Base-by-base conservation (phyloP, 108 stramenopile species). In the Pelagomonas calceolata region DNA sequence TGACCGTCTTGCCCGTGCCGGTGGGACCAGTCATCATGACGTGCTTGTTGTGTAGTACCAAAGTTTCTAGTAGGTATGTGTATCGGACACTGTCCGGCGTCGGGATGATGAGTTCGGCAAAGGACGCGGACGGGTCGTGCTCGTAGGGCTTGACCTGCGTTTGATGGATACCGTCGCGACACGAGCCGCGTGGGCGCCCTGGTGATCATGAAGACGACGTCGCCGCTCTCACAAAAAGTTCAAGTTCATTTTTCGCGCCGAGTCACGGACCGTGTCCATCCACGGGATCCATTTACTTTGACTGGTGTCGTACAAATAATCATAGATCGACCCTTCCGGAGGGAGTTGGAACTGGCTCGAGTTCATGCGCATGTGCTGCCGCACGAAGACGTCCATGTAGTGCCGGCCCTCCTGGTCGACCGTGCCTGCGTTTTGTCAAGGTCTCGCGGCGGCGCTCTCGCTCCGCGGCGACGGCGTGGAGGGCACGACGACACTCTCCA, bases 1-100 rank as follows among this genome's bases (percentile, higher is more conserved):
- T n/a, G n/a, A 84, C 84, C 4, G 84, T 85, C 71, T 85, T 85
- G 18, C 85, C 85, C 5, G 85, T 85, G 26, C 85, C 85, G 14
- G 84, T 85, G 32, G 82, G 79, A 10, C 85, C 85, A 17, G 82
- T 79, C 75, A 85, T 75, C 30, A 85, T 74, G 0, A 82, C 82
- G 51, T 84, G 85, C 77, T 80, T 80, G 44, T 73, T 46, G 31
- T 66, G 44, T 18, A 66, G 21, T 31, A 67, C 66, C 29, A 86
- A 71, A 44, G 81, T 82, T 34, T 85, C 80, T 0, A 81, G 73
- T 15, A 85, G 66, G 31, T 77, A 77, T 9, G 84, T 83, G 76
- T 81, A 86, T 32, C 85, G 80, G 4, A 85, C 80, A 32, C 78
- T 82, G 76, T 86, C 85, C 9, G 75, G 45, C 7, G 85, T 86